A percentile compares a stretch with the other conserved stretches of the same genome.
phyloP scores from a whole-genome alignment of 495 filamentous ascomycete genomes.

The Margaritispora aquatica region DNA sequence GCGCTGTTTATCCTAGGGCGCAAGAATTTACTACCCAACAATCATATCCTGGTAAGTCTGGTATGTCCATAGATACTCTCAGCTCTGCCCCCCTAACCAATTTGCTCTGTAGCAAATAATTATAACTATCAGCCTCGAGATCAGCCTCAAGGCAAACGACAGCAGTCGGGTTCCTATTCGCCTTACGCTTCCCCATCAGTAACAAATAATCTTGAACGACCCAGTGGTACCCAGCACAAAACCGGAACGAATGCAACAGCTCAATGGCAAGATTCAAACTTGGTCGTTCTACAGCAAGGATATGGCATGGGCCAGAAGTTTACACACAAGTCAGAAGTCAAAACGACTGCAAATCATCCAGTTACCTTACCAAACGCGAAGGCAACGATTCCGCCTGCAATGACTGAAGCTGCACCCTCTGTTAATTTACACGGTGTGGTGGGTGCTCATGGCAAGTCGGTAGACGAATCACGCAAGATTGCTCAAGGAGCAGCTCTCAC shows the following conservation, averaged over 20 bases:
- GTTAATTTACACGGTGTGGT: neutral
- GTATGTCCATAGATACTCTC: neutral
- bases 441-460: slow-evolving; percentile 17
- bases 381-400: neutral
- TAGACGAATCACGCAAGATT: slow-evolving; percentile 53
- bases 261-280: neutral
- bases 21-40: slow-evolving; percentile 11
- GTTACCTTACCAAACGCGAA: neutral
- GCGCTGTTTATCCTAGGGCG: slow-evolving; percentile 8
- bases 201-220: slow-evolving; percentile 24
- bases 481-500: slow-evolving; percentile 63
- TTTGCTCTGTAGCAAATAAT: slow-evolving; percentile 13
- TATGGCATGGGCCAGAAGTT: neutral
- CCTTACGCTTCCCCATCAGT: slow-evolving; percentile 43
- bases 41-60: slow-evolving; percentile 8
- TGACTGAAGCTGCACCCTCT: neutral
- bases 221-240: slow-evolving; percentile 2
- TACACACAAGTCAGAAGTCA: neutral
- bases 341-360: neutral
- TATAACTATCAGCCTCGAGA: slow-evolving; percentile 26
- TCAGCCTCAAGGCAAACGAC: slow-evolving; percentile 4
- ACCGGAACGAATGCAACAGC: slow-evolving; percentile 3
- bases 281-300: neutral
- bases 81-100: slow-evolving; percentile 1
- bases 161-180: slow-evolving; percentile 45